These are phyloP conservation scores for Davidsoniella eucalypti DNA, from an alignment of 2,329 filamentous ascomycete species.

Conservation along the genomic window DNA sequence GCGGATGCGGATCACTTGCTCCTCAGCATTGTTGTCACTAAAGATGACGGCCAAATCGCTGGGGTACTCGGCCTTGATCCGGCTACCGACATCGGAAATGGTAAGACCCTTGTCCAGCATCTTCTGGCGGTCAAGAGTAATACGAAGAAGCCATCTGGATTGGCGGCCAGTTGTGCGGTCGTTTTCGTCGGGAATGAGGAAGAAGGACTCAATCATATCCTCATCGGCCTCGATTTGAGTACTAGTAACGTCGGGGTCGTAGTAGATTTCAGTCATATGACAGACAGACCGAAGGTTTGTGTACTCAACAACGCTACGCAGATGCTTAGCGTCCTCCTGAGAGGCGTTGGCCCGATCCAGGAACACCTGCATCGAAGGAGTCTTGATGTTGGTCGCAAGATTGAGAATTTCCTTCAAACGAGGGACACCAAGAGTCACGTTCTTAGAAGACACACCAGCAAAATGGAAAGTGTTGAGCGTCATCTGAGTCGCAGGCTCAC, in stretches of 20 bases:
- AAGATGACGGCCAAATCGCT: constrained; percentile 83
- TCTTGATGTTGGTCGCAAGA: constrained; percentile 95
- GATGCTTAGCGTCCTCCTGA: constrained; percentile 66
- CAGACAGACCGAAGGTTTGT: constrained; percentile 87
- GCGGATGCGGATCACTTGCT: constrained; percentile 85
- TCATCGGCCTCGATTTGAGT: constrained; percentile 77
- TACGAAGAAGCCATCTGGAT: constrained; percentile 88
- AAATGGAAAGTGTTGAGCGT: constrained; percentile 99
- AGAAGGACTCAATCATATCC: constrained; percentile 29
- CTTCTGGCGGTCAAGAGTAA: constrained; percentile 84
- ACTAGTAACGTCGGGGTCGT: constrained; percentile 74
- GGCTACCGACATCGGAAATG: constrained; percentile 77
- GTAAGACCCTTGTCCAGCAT: constrained; percentile 86
- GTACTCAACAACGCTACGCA: constrained; percentile 85
- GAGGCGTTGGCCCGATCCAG: constrained; percentile 47
- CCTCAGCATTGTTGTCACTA: constrained; percentile 94
- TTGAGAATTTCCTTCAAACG: constrained; percentile 99
- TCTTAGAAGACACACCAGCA: constrained; percentile 98
- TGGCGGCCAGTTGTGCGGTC: constrained; percentile 49
- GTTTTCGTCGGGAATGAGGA: constrained; percentile 81
- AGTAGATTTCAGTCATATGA: constrained; percentile 88
- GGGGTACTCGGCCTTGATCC: constrained; percentile 78
- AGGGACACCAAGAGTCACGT: constrained; percentile 95
- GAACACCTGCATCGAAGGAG: constrained; percentile 89
- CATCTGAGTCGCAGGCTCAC: constrained; percentile 98